These are phyloP conservation scores for Noccaea caerulescens DNA, from an alignment of 345 rosid genomes.

Conservation along the genomic window DNA sequence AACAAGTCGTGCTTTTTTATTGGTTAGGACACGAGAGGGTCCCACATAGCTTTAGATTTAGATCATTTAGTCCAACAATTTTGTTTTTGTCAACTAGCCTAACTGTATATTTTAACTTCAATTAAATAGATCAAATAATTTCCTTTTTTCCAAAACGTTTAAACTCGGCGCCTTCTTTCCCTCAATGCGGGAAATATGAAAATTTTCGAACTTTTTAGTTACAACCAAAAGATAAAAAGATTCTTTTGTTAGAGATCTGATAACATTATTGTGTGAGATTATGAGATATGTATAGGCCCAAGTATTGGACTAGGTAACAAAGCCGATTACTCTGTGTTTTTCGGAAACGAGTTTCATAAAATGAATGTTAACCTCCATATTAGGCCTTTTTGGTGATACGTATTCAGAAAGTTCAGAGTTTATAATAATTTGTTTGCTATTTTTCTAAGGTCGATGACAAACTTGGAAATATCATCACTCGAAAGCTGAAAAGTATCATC, in stretches of 20 bases:
- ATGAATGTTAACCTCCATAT: too few species aligned
- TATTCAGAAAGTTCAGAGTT: too few species aligned
- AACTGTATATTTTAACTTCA: slow-evolving; percentile 8
- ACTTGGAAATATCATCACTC: too few species aligned
- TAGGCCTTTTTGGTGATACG: too few species aligned
- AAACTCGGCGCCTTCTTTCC: slow-evolving; percentile 35
- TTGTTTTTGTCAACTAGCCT: slow-evolving; percentile 22
- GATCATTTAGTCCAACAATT: slow-evolving; percentile 24
- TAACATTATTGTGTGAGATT: neutral
- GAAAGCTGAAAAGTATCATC: too few species aligned
- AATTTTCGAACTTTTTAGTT: neutral
- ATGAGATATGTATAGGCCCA: neutral
- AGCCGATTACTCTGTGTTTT: too few species aligned
- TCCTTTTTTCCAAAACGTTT: slow-evolving; percentile 36
- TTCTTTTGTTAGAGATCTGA: neutral
- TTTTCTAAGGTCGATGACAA: too few species aligned
- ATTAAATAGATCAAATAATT: neutral
- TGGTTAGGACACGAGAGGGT: slow-evolving; percentile 30
- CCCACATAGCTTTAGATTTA: slow-evolving; percentile 34
- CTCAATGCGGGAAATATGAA: slow-evolving; percentile 37
- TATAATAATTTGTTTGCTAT: too few species aligned
- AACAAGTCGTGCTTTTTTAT: slow-evolving; percentile 23
- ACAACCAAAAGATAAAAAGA: too few species aligned
- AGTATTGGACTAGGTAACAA: neutral
- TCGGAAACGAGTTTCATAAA: too few species aligned